phyloP scores from a whole-genome alignment of 2,329 filamentous ascomycete genomes.

The Cordyceps tenuipes region DNA sequence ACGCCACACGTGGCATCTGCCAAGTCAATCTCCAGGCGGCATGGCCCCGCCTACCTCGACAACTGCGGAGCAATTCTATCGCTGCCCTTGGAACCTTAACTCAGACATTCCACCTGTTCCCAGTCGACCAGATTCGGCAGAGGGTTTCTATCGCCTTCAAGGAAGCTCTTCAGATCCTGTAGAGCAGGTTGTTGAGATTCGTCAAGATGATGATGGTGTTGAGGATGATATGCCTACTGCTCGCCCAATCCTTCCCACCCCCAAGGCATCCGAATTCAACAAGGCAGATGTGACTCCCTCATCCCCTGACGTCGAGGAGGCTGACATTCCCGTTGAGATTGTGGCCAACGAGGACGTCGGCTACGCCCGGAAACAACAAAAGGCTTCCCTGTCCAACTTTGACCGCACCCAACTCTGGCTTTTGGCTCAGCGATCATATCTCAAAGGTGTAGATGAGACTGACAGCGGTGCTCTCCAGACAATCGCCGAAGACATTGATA shows the following conservation, averaged over 20 bases:
- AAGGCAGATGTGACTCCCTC: constrained; percentile 25
- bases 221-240: constrained; percentile 61
- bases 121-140: constrained; percentile 28
- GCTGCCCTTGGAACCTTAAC: constrained; percentile 61
- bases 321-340: constrained; percentile 55
- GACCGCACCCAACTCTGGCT: constrained; percentile 86
- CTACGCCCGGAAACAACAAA: constrained; percentile 66
- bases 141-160: constrained; percentile 30
- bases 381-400: constrained; percentile 62
- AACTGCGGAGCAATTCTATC: constrained; percentile 88
- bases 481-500: constrained; percentile 27
- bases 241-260: constrained; percentile 34
- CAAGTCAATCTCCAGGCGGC: constrained; percentile 43
- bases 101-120: constrained; percentile 29
- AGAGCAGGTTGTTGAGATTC: constrained; percentile 59
- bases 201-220: constrained; percentile 37
- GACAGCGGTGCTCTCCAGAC: constrained; percentile 29
- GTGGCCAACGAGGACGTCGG: constrained; percentile 64
- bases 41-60: constrained; percentile 68
- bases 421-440: constrained; percentile 68
- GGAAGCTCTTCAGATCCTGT: constrained; percentile 40
- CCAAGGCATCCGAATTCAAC: constrained; percentile 23
- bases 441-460: constrained; percentile 54
- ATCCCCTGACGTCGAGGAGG: constrained; percentile 46
- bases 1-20: constrained; percentile 73